These are phyloP conservation scores for Acorus calamus DNA, from an alignment of 106 monocot species.

Conservation along the genomic window DNA sequence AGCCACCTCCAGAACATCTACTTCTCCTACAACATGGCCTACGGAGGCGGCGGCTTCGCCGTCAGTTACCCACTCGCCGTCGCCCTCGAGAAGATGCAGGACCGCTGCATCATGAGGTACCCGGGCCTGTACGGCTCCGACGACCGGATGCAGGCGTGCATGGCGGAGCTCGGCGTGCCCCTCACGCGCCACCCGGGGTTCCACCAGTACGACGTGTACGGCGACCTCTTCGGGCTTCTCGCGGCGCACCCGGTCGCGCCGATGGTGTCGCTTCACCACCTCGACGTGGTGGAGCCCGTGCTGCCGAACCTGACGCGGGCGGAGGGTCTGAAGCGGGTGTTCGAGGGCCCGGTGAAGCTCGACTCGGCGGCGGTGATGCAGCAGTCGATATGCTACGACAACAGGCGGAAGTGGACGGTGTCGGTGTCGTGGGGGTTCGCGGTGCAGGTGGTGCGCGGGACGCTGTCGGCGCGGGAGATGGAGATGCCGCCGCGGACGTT, in stretches of 20 bases:
- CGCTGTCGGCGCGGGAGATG: slow-evolving; percentile 83
- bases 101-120: slow-evolving; percentile 35
- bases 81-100: slow-evolving; percentile 20
- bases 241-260: slow-evolving; percentile 75
- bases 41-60: slow-evolving; percentile 47
- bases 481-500: slow-evolving; percentile 90
- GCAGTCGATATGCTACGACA: slow-evolving; percentile 87
- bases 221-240: slow-evolving; percentile 73
- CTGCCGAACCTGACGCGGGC: slow-evolving; percentile 34
- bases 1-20: slow-evolving; percentile 32
- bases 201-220: slow-evolving; percentile 88
- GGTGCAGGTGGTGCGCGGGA: slow-evolving; percentile 57
- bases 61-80: slow-evolving; percentile 37
- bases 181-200: slow-evolving; percentile 38
- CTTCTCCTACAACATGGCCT: slow-evolving; percentile 41
- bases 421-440: slow-evolving; percentile 89
- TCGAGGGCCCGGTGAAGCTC: slow-evolving; percentile 54
- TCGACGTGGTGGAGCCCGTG: slow-evolving; percentile 78
- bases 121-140: slow-evolving; percentile 44
- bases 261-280: slow-evolving; percentile 72
- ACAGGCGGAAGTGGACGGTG: slow-evolving; percentile 46
- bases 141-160: slow-evolving; percentile 45
- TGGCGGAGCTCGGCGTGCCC: slow-evolving; percentile 55
- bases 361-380: slow-evolving; percentile 75
- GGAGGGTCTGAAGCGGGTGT: slow-evolving; percentile 31